Percentiles rank a stretch among this genome's conserved stretches.
Evolutionary conservation across 768 basidiomycete species (phyloP).

Genomic region (Mycena pura): DNA sequence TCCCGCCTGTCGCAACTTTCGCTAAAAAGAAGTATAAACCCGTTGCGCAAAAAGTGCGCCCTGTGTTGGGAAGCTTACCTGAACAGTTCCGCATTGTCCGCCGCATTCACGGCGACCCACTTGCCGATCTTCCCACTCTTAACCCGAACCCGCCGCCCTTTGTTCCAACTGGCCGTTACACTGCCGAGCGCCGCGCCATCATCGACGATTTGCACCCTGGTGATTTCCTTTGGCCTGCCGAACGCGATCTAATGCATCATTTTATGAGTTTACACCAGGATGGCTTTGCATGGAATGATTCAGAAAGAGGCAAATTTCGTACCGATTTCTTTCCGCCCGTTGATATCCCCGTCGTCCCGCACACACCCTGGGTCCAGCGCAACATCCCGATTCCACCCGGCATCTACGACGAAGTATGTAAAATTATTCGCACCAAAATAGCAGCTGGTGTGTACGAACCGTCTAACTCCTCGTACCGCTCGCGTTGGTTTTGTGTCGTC

Average conservation of each 20-base stretch:
- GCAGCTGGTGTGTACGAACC: slow-evolving; percentile 3
- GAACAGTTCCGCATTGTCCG: slow-evolving; percentile 25
- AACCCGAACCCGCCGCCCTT: slow-evolving; percentile 5
- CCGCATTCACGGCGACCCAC: slow-evolving; percentile 16
- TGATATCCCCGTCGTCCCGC: neutral
- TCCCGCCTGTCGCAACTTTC: neutral
- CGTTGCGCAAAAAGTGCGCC: slow-evolving; percentile 25
- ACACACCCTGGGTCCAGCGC: slow-evolving; percentile 17
- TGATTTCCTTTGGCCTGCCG: slow-evolving; percentile 24
- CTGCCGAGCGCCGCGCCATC: neutral
- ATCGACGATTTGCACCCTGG: slow-evolving; percentile 3
- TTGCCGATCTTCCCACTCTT: slow-evolving; percentile 9
- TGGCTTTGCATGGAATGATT: slow-evolving; percentile 27
- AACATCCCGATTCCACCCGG: slow-evolving; percentile 30
- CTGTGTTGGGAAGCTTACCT: slow-evolving; percentile 19
- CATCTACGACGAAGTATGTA: slow-evolving; percentile 21
- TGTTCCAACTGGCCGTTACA: slow-evolving; percentile 13
- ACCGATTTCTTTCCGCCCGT: slow-evolving; percentile 4
- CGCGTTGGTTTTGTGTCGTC: slow-evolving; percentile 23
- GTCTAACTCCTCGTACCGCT: neutral
- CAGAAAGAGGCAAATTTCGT: slow-evolving; percentile 21
- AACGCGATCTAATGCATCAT: slow-evolving; percentile 9
- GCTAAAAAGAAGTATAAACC: slow-evolving; percentile 31
- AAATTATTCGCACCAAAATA: neutral
- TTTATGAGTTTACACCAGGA: slow-evolving; percentile 20